phyloP scores from a whole-genome alignment of 805 yeast genomes.

The Starmerella davenportii region DNA sequence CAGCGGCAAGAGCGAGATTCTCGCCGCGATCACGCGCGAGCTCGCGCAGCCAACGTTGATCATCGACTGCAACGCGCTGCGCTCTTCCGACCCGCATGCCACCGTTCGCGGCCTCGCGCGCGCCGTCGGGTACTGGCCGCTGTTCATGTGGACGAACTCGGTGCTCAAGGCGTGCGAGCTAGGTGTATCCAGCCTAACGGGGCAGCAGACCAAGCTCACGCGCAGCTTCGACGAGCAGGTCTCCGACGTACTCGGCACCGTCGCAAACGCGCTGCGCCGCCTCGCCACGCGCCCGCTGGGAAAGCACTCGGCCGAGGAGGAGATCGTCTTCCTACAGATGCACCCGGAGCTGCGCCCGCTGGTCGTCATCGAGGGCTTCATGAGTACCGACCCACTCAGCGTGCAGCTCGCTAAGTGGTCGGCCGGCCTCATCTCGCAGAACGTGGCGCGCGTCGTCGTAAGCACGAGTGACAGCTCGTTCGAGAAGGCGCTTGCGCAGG shows the following conservation, averaged over 20 bases:
- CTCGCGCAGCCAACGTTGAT: conserved; percentile 45
- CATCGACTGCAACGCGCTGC: conserved; percentile 62
- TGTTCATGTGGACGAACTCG: conserved; percentile 80
- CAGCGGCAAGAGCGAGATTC: conserved; percentile 51
- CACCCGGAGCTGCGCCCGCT: conserved; percentile 16
- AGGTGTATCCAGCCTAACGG: conserved; percentile 76
- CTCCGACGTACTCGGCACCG: conserved; percentile 19
- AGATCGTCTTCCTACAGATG: conserved; percentile 9
- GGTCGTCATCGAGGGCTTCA: conserved; percentile 10
- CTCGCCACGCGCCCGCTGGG: conserved; percentile 29
- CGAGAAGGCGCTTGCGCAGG: conserved; percentile 43
- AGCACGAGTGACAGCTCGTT: conserved; percentile 66
- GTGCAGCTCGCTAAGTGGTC: conserved; percentile 80
- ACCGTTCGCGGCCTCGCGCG: conserved; percentile 51
- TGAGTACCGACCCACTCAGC: conserved; percentile 29
- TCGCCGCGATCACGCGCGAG: conserved; percentile 50
- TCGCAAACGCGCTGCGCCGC: conserved; percentile 43
- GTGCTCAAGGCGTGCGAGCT: conserved; percentile 65
- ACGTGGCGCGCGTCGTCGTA: conserved; percentile 76
- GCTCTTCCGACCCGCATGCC: conserved; percentile 54
- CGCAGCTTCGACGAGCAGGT: conserved; percentile 20
- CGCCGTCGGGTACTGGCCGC: conserved; percentile 80
- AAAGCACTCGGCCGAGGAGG: conserved; percentile 5
- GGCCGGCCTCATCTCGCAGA: conserved; percentile 51
- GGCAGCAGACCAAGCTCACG: conserved; percentile 33